Base-by-base conservation (phyloP, 163 green algal genomes). In the Trebouxia gelatinosa region DNA sequence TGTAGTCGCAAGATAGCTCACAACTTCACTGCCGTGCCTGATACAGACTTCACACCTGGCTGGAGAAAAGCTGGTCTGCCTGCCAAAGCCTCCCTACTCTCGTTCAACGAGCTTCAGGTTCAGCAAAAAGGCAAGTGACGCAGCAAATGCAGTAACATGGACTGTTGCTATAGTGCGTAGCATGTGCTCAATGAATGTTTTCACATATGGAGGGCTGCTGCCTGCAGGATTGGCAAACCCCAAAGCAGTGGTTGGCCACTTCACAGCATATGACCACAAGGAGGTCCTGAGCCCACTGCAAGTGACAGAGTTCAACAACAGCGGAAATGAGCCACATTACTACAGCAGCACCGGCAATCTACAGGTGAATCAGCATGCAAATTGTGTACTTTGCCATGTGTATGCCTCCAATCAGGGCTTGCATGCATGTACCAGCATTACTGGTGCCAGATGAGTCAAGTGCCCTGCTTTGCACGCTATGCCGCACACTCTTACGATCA, bases 11-110 rank as follows among this genome's bases (percentile, higher is more conserved):
- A 54, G 9, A 23, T 54, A 23, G 43, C 57, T 66, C 26, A 66
- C 26, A 29, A 59, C 48, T 59, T 32, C 3, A 32, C 57, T 6
- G 1, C 48, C 19, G 57, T 37, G 26, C 5, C 31, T 66, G 3
- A 1, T 82, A 32, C 78, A 92, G 88, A 86, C 3, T 92, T 89
- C 85, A 92, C 88, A 0, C 85, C 88, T 21, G 82, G 82, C 7
- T 92, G 88, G 88, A 79, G 86, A 0, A 80, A 83, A 28, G 77
- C 82, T 64, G 88, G 88, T 0, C 82, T 76, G 29, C 68, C 68
- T 17, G 17, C 46, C 17, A 76, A 76, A 34, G 9, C 17, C 13
- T 76, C 68, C 39, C 68, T 54, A 16, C 28, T 76, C 28, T 3
- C 19, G 0, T 28, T 76, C 6, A 29, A 76, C 28, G 28, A 43